Percentiles rank a stretch among this genome's conserved stretches.
Conservation (phyloP, 2,329 filamentous ascomycete genomes). For the Emergomyces orientalis region DNA sequence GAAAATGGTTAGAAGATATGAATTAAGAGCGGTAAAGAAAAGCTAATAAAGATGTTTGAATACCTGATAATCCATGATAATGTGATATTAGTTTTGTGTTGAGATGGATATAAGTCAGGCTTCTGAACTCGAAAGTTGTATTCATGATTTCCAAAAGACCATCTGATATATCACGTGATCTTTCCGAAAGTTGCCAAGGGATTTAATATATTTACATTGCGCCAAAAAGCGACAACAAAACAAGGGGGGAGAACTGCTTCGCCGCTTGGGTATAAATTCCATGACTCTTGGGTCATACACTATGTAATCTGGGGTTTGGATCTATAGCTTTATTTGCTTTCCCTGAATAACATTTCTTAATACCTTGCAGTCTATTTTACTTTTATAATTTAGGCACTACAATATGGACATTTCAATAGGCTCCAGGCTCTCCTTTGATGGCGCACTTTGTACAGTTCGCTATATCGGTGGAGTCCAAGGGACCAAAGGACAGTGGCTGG, state of each 20-base stretch:
- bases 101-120: background rate
- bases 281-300: background rate
- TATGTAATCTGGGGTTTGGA: background rate
- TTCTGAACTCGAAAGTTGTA: background rate
- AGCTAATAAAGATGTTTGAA: slow-evolving; percentile 1
- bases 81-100: background rate
- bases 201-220: too few relatives aligned
- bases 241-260: background rate
- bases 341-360: slow-evolving; percentile 11
- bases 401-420: slow-evolving; percentile 43
- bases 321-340: background rate
- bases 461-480: slow-evolving; percentile 70
- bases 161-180: background rate
- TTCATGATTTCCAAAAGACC: too few relatives aligned
- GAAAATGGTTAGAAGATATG: slow-evolving; percentile 10
- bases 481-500: slow-evolving; percentile 73
- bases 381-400: slow-evolving; percentile 11
- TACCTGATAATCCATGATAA: slow-evolving; percentile 45
- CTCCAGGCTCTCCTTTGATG: slow-evolving; percentile 71
- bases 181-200: background rate
- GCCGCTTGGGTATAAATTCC: background rate
- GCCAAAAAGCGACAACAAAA: background rate
- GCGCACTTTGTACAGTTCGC: slow-evolving; percentile 70
- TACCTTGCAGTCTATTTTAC: slow-evolving; percentile 20
- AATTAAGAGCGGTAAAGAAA: background rate